phyloP scores from a whole-genome alignment of 2,329 filamentous ascomycete species.

The Colletotrichum eleusines region DNA sequence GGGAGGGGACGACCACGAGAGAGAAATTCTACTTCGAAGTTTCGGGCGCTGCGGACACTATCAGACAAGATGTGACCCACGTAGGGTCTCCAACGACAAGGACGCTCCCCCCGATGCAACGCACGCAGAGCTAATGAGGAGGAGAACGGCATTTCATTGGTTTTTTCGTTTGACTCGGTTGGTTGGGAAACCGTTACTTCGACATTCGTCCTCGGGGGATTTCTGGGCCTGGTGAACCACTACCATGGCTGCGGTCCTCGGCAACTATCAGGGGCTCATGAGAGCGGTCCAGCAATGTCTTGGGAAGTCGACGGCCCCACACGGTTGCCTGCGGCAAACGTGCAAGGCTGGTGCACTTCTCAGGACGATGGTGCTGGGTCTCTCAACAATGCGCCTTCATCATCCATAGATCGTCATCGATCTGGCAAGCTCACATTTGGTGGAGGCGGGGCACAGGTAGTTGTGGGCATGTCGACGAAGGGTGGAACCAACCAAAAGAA shows the following conservation, averaged over 20 bases:
- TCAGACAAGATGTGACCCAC: not conserved
- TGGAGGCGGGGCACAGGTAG: constrained; percentile 40
- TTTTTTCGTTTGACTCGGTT: constrained; percentile 29
- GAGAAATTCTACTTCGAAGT: constrained; percentile 9
- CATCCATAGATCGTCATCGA: constrained; percentile 5
- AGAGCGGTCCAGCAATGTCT: constrained; percentile 15
- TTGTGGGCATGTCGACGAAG: constrained; percentile 19
- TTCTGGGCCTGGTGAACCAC: not conserved
- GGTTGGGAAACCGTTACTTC: constrained; percentile 27
- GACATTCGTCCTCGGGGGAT: constrained; percentile 4
- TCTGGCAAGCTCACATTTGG: constrained; percentile 26
- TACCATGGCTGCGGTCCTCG: not conserved
- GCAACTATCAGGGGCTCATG: constrained; percentile 24
- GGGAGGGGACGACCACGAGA: constrained; percentile 29
- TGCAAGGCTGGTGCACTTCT: not conserved
- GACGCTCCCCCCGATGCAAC: not conserved
- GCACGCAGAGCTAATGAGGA: constrained; percentile 23
- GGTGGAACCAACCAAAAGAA: constrained; percentile 29
- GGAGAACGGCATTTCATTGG: constrained; percentile 22
- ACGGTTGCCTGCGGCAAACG: not conserved
- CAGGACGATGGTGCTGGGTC: constrained; percentile 21
- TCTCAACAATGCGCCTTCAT: constrained; percentile 39
- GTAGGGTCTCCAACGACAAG: constrained; percentile 8
- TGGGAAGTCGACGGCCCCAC: not conserved
- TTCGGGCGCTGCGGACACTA: not conserved